These are phyloP conservation scores for Trichosporon coremiiforme DNA, from an alignment of 1,284 basidiomycete species.

Conservation along the genomic window DNA sequence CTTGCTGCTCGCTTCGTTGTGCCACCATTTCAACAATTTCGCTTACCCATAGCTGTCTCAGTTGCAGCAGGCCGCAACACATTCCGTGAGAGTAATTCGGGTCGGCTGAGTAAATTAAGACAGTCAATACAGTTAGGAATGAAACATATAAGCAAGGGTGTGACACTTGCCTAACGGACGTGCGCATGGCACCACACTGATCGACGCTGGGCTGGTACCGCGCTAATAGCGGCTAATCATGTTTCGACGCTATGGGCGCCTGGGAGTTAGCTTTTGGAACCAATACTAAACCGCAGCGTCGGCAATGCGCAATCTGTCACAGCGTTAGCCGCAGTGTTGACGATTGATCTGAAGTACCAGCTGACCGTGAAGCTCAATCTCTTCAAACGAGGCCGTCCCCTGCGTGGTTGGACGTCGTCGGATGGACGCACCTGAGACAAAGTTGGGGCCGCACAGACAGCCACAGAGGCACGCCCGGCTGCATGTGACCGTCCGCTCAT, in stretches of 20 bases:
- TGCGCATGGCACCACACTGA: not conserved
- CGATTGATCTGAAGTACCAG: not conserved
- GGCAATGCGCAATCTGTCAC: not conserved
- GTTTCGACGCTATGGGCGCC: not conserved
- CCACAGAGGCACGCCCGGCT: too few relatives aligned
- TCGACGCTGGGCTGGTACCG: not conserved
- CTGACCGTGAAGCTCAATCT: not conserved
- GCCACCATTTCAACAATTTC: not conserved
- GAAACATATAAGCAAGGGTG: constrained; percentile 2
- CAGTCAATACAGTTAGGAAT: not conserved
- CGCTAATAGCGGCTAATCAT: not conserved
- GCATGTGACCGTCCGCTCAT: too few relatives aligned
- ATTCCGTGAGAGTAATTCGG: not conserved
- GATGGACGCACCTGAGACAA: not conserved
- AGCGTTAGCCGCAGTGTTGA: not conserved
- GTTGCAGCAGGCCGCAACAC: not conserved
- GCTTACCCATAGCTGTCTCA: not conserved
- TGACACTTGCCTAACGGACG: not conserved
- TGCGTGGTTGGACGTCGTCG: not conserved
- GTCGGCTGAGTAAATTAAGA: too few relatives aligned
- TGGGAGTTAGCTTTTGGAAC: not conserved
- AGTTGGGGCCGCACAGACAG: not conserved
- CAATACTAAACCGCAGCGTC: not conserved
- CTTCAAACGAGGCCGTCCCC: not conserved
- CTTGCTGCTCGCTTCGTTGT: not conserved